A percentile compares a stretch with the other conserved stretches of the same genome.
phyloP scores from a whole-genome alignment of 2,329 filamentous ascomycete species.

The Colletotrichum magnum region DNA sequence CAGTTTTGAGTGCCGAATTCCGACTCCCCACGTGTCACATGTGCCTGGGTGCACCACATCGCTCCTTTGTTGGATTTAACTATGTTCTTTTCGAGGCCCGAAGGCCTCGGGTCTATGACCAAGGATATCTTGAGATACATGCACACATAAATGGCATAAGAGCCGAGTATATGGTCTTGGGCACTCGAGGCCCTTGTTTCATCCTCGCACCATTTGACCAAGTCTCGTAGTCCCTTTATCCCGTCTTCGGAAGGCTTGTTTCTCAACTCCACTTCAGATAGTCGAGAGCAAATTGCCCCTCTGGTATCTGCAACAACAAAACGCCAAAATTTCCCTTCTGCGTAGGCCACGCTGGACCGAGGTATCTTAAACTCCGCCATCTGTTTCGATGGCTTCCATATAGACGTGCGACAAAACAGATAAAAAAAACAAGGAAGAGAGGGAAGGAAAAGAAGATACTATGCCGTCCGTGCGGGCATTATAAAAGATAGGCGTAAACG shows the following conservation, averaged over 20 bases:
- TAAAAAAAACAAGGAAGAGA: slow-evolving; percentile 12
- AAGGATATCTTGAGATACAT: too few species aligned
- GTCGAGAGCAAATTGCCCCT: not conserved
- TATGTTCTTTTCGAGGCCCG: not conserved
- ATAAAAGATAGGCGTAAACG: slow-evolving; percentile 23
- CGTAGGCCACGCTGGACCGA: not conserved
- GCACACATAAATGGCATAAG: too few species aligned
- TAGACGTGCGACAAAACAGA: slow-evolving; percentile 6
- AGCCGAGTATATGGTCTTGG: too few species aligned
- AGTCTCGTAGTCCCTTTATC: not conserved
- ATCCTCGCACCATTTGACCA: too few species aligned
- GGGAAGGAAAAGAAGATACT: slow-evolving; percentile 23
- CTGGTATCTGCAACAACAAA: not conserved
- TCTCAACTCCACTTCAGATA: not conserved
- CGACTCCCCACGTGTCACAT: too few species aligned
- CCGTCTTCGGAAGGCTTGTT: not conserved
- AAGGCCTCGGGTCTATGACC: not conserved
- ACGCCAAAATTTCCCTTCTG: slow-evolving; percentile 12
- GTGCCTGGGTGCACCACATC: too few species aligned
- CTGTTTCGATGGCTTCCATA: slow-evolving; percentile 1
- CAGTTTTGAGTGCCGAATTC: too few species aligned
- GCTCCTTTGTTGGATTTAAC: not conserved
- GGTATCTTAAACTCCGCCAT: slow-evolving; percentile 31
- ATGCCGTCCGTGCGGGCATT: slow-evolving; percentile 15
- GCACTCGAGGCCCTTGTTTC: too few species aligned